Conservation (phyloP, 2,329 filamentous ascomycete species). For the Xylariomycetidae sp. region DNA sequence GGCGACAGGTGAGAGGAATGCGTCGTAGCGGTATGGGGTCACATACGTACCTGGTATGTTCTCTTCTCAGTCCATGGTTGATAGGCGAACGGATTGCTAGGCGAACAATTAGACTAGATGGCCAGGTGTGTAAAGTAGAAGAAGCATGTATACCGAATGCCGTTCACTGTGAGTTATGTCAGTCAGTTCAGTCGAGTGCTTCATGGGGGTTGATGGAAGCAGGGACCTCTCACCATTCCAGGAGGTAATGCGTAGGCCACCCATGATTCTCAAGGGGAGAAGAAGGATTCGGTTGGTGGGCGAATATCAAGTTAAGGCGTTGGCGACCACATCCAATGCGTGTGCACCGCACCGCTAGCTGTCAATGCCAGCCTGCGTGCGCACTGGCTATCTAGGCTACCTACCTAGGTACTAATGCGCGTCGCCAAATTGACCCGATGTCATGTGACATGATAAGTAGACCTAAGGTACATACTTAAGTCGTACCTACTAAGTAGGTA, state of each 20-base stretch:
- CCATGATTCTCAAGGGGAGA: too few species aligned
- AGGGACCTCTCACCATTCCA: slow-evolving; percentile 65
- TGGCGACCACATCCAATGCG: too few species aligned
- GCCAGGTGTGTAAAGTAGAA: neutral
- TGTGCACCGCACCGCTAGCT: too few species aligned
- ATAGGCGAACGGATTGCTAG: slow-evolving; percentile 76
- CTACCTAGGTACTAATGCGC: too few species aligned
- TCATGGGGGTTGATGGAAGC: neutral
- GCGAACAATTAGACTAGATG: slow-evolving; percentile 9
- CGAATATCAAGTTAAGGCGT: too few species aligned
- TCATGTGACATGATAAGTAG: too few species aligned
- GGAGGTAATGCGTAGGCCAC: slow-evolving; percentile 77
- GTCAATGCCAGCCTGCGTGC: too few species aligned
- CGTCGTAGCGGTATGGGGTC: neutral
- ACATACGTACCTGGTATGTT: slow-evolving; percentile 56
- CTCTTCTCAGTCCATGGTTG: slow-evolving; percentile 73
- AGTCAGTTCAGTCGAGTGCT: slow-evolving; percentile 17
- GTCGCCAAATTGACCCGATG: slow-evolving; percentile 25
- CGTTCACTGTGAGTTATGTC: slow-evolving; percentile 57
- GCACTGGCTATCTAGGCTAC: too few species aligned
- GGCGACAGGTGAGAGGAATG: slow-evolving; percentile 1
- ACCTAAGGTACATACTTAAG: too few species aligned
- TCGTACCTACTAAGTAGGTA: too few species aligned
- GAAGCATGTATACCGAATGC: slow-evolving; percentile 57
- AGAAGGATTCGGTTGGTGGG: too few species aligned